A percentile compares a stretch with the other conserved stretches of the same genome.
Evolutionary conservation across 495 filamentous ascomycete genomes (phyloP).

Genomic region (Penicillium subrubescens): DNA sequence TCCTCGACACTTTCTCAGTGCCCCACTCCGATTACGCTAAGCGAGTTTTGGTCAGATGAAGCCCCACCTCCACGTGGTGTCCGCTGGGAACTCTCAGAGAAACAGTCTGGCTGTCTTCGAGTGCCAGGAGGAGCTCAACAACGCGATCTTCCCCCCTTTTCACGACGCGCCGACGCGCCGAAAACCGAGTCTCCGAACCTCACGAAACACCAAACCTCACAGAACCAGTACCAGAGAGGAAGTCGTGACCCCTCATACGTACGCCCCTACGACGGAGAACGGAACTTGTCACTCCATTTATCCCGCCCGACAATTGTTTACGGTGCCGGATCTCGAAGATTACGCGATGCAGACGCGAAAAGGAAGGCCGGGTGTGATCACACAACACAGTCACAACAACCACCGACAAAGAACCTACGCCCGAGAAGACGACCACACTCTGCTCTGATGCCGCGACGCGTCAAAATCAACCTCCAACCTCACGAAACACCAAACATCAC

Average conservation of each 20-base stretch:
- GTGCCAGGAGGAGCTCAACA: slow-evolving; percentile 10
- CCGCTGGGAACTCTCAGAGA: slow-evolving; percentile 11
- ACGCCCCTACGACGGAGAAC: slow-evolving; percentile 4
- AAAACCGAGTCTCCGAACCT: slow-evolving; percentile 10
- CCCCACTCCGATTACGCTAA: too few relatives aligned
- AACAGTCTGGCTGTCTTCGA: slow-evolving; percentile 8
- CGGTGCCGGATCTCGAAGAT: not conserved
- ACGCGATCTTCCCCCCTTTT: slow-evolving; percentile 3
- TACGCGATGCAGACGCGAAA: too few relatives aligned
- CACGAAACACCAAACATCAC: slow-evolving; percentile 1
- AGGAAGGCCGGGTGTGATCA: too few relatives aligned
- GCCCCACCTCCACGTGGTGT: too few relatives aligned
- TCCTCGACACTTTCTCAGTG: too few relatives aligned
- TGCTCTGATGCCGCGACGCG: not conserved
- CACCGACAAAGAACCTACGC: too few relatives aligned
- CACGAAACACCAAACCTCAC: slow-evolving; percentile 7
- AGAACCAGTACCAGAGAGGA: slow-evolving; percentile 4
- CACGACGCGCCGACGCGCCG: slow-evolving; percentile 2
- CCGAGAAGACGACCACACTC: too few relatives aligned
- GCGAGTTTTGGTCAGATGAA: too few relatives aligned
- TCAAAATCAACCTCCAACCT: slow-evolving; percentile 3
- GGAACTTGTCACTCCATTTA: slow-evolving; percentile 3
- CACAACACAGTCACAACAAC: too few relatives aligned
- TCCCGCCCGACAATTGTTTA: slow-evolving; percentile 7
- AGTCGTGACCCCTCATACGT: slow-evolving; percentile 2